A percentile compares a stretch with the other conserved stretches of the same genome.
phyloP scores from a whole-genome alignment of 2,329 filamentous ascomycete genomes.

The Trichoderma gracile region DNA sequence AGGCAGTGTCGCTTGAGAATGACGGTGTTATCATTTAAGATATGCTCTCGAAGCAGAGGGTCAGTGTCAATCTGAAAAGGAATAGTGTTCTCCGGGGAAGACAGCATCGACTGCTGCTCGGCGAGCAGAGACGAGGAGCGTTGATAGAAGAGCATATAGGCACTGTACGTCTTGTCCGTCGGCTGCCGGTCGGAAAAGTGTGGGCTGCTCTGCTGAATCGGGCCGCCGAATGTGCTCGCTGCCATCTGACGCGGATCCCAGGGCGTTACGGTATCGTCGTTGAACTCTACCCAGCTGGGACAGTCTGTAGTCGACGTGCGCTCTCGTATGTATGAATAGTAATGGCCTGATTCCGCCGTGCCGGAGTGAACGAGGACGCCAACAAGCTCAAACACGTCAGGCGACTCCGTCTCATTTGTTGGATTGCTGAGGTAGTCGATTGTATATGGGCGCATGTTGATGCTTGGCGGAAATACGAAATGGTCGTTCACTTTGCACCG shows the following conservation, averaged over 20 bases:
- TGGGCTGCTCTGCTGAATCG: conserved; percentile 54
- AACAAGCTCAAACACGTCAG: conserved; percentile 83
- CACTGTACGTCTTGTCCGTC: conserved; percentile 75
- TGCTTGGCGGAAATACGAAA: conserved; percentile 79
- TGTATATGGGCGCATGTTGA: conserved; percentile 89
- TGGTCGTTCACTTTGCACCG: conserved; percentile 94
- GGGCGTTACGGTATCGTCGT: conserved; percentile 76
- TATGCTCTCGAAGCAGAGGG: conserved; percentile 54
- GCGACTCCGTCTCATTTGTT: conserved; percentile 44
- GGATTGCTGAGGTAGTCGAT: conserved; percentile 76
- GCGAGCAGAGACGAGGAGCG: conserved; percentile 65
- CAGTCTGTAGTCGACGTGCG: conserved; percentile 56
- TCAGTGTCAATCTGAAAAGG: conserved; percentile 49
- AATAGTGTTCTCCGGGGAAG: conserved; percentile 34
- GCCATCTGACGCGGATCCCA: conserved; percentile 77
- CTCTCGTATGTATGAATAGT: conserved; percentile 93
- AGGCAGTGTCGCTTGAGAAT: conserved; percentile 77
- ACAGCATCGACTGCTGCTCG: conserved; percentile 49
- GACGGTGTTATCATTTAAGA: conserved; percentile 70
- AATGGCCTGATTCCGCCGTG: conserved; percentile 91
- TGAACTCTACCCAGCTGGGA: conserved; percentile 83
- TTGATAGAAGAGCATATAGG: conserved; percentile 98
- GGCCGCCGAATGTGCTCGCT: conserved; percentile 76
- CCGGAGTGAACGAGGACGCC: conserved; percentile 92
- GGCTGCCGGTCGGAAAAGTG: conserved; percentile 46